Percentiles rank a stretch among this genome's conserved stretches.
Evolutionary conservation across 192 early-diverging fungal species (phyloP).

Genomic region (Thamnidium elegans): DNA sequence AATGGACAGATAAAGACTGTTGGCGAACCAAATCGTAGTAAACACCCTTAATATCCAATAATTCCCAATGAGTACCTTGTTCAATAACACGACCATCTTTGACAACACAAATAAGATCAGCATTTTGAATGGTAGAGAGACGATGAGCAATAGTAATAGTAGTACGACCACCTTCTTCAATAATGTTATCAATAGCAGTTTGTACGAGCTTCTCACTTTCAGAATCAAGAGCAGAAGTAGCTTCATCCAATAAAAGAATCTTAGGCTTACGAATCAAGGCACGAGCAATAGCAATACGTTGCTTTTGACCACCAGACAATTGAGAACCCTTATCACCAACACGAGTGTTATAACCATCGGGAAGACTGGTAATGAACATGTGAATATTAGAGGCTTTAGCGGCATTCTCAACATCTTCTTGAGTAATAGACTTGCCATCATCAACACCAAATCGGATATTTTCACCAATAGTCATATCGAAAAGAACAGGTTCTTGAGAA

Average conservation of each 20-base stretch:
- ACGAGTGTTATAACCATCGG: conserved; percentile 62
- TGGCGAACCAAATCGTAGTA: conserved; percentile 60
- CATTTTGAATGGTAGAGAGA: conserved; percentile 71
- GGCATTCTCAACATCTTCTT: conserved; percentile 52
- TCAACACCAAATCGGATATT: conserved; percentile 76
- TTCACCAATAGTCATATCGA: conserved; percentile 78
- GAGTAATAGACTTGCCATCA: conserved; percentile 37
- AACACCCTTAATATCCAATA: conserved; percentile 57
- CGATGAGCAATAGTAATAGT: conserved; percentile 76
- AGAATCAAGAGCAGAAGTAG: conserved; percentile 71
- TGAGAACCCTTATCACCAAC: conserved; percentile 68
- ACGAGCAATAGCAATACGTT: conserved; percentile 85
- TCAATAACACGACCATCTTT: conserved; percentile 63
- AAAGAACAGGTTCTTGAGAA: conserved; percentile 87
- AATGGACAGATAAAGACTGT: conserved; percentile 40
- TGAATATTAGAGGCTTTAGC: conserved; percentile 62
- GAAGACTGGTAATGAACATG: conserved; percentile 52
- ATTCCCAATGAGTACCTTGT: conserved; percentile 72
- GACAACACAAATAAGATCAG: conserved; percentile 86
- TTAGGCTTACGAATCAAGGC: conserved; percentile 85
- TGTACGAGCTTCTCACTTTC: conserved; percentile 72
- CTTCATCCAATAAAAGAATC: conserved; percentile 83
- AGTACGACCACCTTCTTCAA: conserved; percentile 58
- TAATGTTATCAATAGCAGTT: conserved; percentile 64
- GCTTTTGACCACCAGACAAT: conserved; percentile 70